Base-by-base conservation (phyloP, 163 green algal species). In the Chlamydomonas reinhardtii region DNA sequence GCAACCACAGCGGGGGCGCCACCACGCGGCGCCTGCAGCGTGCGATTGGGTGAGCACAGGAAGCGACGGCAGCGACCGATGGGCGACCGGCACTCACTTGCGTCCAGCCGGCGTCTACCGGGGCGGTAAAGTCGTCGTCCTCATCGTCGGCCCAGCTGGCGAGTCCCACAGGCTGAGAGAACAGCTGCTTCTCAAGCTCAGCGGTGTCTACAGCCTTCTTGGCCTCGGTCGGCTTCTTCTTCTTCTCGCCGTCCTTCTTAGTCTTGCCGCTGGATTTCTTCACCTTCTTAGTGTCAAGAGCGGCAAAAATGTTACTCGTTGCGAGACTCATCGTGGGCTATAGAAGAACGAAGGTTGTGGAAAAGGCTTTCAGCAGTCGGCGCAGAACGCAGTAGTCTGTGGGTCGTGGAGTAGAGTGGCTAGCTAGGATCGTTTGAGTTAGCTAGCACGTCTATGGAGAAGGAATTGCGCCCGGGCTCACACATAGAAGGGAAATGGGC, bases 151-250 rank as follows among this genome's bases (percentile, higher is more conserved):
- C 82, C 82, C 82, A 87, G 72, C 82, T 87, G n/a, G 72, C 72
- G 39, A 87, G 71, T 12, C 82, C 82, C 4, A 87, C 72, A 52
- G 82, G 82, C 39, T 87, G 71, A 1, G 82, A 87, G 39, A 87
- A 87, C 29, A 87, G 71, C 82, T 81, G 72, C 82, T 87, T 87
- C 82, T 87, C 82, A 61, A 87, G 82, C 64, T 87, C 82, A 31
- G 82, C 82, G 61, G 71, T 81, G 73, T 87, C 82, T 43, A 82
- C 82, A 32, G 69, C 72, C 72, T 87, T 87, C 61, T 87, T 87
- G 37, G 39, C 39, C 71, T 81, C 72, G 12, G 39, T 75, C 27
- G 72, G 75, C 43, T 81, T 82, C 72, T 87, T 87, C 72, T 87
- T 82, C 72, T 82, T 82, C 27, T 82, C 72, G 35, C 69, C 56